These are phyloP conservation scores for Esteya vermicola DNA, from an alignment of 2,329 filamentous ascomycete genomes.

Conservation along the genomic window DNA sequence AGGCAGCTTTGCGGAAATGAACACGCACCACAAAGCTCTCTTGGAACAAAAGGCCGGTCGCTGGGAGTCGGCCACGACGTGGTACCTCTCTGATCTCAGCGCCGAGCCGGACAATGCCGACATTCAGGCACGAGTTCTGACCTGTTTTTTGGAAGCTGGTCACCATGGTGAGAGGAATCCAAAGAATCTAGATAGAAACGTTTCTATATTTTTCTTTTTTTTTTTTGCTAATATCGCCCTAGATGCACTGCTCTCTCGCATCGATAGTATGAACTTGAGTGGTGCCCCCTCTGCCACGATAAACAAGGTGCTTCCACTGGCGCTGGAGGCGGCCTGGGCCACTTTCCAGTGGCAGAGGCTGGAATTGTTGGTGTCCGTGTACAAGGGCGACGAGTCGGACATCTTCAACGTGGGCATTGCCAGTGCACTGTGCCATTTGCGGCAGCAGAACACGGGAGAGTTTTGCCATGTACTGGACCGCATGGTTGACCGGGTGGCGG, in stretches of 20 bases:
- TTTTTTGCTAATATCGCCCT: neutral
- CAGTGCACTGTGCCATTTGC: conserved; percentile 46
- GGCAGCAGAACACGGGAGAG: conserved; percentile 29
- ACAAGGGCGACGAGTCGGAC: conserved; percentile 28
- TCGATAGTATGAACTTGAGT: conserved; percentile 53
- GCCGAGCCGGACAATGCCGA: conserved; percentile 65
- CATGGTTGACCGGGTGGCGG: conserved; percentile 56
- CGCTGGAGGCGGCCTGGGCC: conserved; percentile 84
- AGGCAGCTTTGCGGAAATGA: conserved; percentile 46
- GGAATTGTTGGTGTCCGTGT: conserved; percentile 46
- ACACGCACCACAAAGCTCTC: conserved; percentile 84
- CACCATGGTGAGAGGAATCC: conserved; percentile 81
- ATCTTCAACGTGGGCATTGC: conserved; percentile 80
- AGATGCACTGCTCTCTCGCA: conserved; percentile 78
- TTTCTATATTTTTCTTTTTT: neutral
- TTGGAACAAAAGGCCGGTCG: conserved; percentile 86
- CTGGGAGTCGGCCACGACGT: conserved; percentile 90
- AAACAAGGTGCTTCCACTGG: conserved; percentile 62
- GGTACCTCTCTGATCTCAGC: conserved; percentile 86
- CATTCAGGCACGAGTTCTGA: conserved; percentile 68
- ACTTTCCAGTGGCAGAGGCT: conserved; percentile 70
- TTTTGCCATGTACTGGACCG: conserved; percentile 46
- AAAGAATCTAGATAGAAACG: no score
- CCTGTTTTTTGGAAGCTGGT: conserved; percentile 86
- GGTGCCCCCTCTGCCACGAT: conserved; percentile 30